A percentile compares a stretch with the other conserved stretches of the same genome.
These are phyloP conservation scores for Schizonepeta tenuifolia DNA, from an alignment of 257 asterid genomes.

Conservation along the genomic window DNA sequence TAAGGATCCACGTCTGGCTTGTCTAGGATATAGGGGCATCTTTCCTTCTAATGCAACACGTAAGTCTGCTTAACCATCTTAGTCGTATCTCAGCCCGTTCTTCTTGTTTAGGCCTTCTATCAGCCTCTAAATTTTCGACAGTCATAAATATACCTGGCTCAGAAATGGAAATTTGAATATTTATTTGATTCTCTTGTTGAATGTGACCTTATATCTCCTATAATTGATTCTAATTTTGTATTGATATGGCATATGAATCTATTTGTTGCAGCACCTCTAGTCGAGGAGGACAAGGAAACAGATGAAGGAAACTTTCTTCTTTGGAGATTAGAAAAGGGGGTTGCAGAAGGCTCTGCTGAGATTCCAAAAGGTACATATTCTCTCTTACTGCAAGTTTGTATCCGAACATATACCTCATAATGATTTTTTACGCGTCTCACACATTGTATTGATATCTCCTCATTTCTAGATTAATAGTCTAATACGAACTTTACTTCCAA, in stretches of 20 bases:
- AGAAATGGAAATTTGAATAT: neutral
- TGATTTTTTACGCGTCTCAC: neutral
- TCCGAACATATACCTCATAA: neutral
- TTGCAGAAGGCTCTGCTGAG: slow-evolving; percentile 91
- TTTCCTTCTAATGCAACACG: slow-evolving; percentile 74
- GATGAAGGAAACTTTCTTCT: slow-evolving; percentile 73
- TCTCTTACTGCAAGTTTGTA: neutral
- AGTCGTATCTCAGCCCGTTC: neutral
- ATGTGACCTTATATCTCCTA: slow-evolving; percentile 5
- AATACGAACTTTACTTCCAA: neutral
- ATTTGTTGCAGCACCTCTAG: slow-evolving; percentile 76
- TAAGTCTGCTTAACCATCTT: slow-evolving; percentile 40
- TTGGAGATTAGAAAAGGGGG: slow-evolving; percentile 93
- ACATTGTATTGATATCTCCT: slow-evolving; percentile 5
- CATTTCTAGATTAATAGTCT: neutral
- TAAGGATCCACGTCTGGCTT: slow-evolving; percentile 84
- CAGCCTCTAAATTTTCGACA: neutral
- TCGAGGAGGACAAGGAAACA: slow-evolving; percentile 79
- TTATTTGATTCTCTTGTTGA: neutral
- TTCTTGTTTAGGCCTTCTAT: slow-evolving; percentile 23
- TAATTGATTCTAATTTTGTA: slow-evolving; percentile 3
- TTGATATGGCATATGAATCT: slow-evolving; percentile 3
- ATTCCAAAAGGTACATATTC: slow-evolving; percentile 70
- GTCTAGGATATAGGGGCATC: slow-evolving; percentile 88
- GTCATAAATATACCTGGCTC: neutral